Base-by-base conservation (phyloP, 805 yeast species). In the Pichia ethanolica region DNA sequence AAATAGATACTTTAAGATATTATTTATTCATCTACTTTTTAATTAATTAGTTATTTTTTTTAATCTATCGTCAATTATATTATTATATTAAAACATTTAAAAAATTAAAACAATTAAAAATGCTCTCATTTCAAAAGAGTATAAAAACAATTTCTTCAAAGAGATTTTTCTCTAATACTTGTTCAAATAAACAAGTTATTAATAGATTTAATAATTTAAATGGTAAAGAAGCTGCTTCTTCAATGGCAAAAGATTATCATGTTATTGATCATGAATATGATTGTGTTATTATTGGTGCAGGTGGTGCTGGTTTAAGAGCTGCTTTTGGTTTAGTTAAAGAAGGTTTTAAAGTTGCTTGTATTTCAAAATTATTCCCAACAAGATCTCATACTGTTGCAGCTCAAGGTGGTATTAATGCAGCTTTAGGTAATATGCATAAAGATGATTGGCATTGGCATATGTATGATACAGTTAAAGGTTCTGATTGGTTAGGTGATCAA, bases 381-480 rank as follows among this genome's bases (percentile, higher is more conserved):
- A 86, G 99, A 73, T 90, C 97, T 20, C 99, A 91, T 69, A 91
- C 99, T 25, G 99, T 91, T 46, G 98, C 98, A 50, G 99, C 99
- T 46, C 99, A 91, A 73, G 99, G 99, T 73, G 99, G 99, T 75
- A 93, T 91, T 72, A 91, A 91, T 65, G 99, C 98, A 58, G 99
- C 99, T 33, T 78, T 91, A 57, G 99, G 98, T 60, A 91, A 91
- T 78, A 91, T 91, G 96, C 98, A 93, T 75, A 77, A 80, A 59
- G 99, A 91, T 71, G 90, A 90, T 75, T 91, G 99, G 99, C 95
- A 88, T 71, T 93, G 98, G 97, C 99, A 91, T 71, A 90, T 91
- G 97, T 91, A 93, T 72, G 99, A 91, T 68, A 91, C 99, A 62
- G 98, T 91, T 61, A 91, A 91, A 74, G 99, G 99, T 56, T 89